phyloP scores from a whole-genome alignment of 768 basidiomycete genomes.

The Suillus placidus region DNA sequence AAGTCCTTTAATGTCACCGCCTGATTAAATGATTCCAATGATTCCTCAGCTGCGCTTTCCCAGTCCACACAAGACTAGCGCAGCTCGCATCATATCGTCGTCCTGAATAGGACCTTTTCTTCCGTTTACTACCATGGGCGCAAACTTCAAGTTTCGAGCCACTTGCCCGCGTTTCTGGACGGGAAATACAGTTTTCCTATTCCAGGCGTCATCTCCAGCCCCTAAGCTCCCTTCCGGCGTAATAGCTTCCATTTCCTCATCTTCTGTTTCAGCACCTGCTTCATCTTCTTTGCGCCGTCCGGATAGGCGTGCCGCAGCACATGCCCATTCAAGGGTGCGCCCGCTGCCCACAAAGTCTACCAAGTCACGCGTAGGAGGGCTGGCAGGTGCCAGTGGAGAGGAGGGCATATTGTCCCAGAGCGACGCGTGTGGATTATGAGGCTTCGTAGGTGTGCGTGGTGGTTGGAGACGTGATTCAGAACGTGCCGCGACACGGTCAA shows the following conservation, averaged over 20 bases:
- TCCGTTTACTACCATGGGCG: neutral
- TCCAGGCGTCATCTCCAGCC: constrained; percentile 45
- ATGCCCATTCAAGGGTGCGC: constrained; percentile 37
- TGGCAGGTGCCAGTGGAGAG: constrained; percentile 47
- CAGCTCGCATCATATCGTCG: constrained; percentile 72
- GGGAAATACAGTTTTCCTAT: constrained; percentile 6
- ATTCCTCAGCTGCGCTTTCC: constrained; percentile 26
- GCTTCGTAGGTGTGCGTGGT: constrained; percentile 33
- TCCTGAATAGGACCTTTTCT: constrained; percentile 41
- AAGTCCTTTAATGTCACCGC: neutral
- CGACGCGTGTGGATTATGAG: constrained; percentile 31
- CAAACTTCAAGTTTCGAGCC: constrained; percentile 7
- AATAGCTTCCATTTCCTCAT: constrained; percentile 65
- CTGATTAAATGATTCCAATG: no score
- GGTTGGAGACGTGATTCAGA: constrained; percentile 34
- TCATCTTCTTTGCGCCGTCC: constrained; percentile 32
- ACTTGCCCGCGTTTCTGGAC: neutral
- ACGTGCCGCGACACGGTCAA: constrained; percentile 33
- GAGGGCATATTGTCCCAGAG: constrained; percentile 39
- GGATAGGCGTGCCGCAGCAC: constrained; percentile 48
- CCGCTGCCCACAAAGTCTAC: constrained; percentile 32
- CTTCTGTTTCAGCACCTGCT: constrained; percentile 55
- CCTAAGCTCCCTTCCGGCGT: constrained; percentile 61
- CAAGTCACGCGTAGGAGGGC: constrained; percentile 35
- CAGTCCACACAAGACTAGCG: constrained; percentile 65